A percentile compares a stretch with the other conserved stretches of the same genome.
These are phyloP conservation scores for Cornus kousa DNA, from an alignment of 148 eudicot species.

Conservation along the genomic window DNA sequence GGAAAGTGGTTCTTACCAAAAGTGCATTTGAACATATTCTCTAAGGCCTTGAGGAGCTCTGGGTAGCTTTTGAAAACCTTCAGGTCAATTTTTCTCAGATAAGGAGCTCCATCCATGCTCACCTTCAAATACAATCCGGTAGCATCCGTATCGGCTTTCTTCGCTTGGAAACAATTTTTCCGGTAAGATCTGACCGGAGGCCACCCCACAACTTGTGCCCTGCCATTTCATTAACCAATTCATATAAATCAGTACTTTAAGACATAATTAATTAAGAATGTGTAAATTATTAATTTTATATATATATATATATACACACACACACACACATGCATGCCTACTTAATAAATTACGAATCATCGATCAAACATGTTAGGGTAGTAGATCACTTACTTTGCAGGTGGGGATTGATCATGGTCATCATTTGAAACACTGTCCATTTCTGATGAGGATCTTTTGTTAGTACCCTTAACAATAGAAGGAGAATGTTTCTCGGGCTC, in stretches of 20 bases:
- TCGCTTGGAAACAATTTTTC: conserved; percentile 45
- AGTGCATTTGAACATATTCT: conserved; percentile 57
- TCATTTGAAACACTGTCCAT: conserved; percentile 20
- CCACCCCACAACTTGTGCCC: conserved; percentile 74
- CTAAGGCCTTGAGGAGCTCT: conserved; percentile 52
- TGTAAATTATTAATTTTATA: too few species aligned
- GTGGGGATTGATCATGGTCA: conserved; percentile 37
- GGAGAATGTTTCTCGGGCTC: conserved; percentile 23
- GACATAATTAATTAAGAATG: not conserved
- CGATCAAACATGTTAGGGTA: not conserved
- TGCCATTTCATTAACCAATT: conserved; percentile 18
- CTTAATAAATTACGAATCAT: too few species aligned
- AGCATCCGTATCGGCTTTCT: conserved; percentile 38
- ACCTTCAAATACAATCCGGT: conserved; percentile 62
- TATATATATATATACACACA: not conserved
- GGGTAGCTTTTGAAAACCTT: conserved; percentile 47
- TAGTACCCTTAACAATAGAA: conserved; percentile 11
- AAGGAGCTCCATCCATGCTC: conserved; percentile 86
- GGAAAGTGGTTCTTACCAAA: conserved; percentile 14
- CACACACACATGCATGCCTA: too few species aligned
- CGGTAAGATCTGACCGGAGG: conserved; percentile 65
- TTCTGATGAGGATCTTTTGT: conserved; percentile 46
- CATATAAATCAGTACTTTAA: conserved; percentile 1
- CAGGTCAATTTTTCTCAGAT: conserved; percentile 64
- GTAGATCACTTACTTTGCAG: conserved; percentile 54